Evolutionary conservation across 768 basidiomycete species (phyloP), one percentile per base, ranked within the genome.

Genomic region (Tephrocybe sp.): DNA sequence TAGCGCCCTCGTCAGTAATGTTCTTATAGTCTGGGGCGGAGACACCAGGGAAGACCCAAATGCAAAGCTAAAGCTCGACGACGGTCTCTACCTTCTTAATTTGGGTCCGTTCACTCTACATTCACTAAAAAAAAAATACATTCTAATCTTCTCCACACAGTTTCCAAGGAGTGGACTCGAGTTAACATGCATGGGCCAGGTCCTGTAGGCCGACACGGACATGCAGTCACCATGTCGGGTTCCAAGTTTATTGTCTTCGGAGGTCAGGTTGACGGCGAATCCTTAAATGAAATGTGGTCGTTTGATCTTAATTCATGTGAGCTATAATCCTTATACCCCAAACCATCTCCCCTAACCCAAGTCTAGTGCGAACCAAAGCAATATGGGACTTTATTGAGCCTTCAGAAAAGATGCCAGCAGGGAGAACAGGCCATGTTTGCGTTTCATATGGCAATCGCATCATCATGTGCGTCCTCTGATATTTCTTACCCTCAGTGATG

Each of bases 1-100:
- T 2, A 88, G 89, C 67, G 96, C 96, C 5, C 83, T 98, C 44
- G 93, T 98, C 51, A 92, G 93, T 67, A 93, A 89, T 62, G 96
- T 98, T 44, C 75, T 99, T 53, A 89, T 98, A 53, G 87, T 98
- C 3, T 99, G 97, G 97, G 97, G 97, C 30, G 97, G 96, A 20
- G 97, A 99, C 65, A 98, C 95, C 3, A 95, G 92, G 70, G 82
- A 85, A 12, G 85, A 87, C 60, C 72, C 74, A 19, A 80, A 74
- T 66, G 72, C 77, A 30, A 80, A 76, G 58, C 92, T 93, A 53
- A 84, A 80, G 58, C 90, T 94, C 69, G 97, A 98, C 65, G 92
- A 98, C 66, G 88, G 84, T 0, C 73, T 98, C 39, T 98, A 98
- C 75, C 76, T 99, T 9, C 76, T 99, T 41, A 98, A 98, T 67